Conservation (phyloP, 1,284 basidiomycete genomes). For the Ceratobasidium sp. region DNA sequence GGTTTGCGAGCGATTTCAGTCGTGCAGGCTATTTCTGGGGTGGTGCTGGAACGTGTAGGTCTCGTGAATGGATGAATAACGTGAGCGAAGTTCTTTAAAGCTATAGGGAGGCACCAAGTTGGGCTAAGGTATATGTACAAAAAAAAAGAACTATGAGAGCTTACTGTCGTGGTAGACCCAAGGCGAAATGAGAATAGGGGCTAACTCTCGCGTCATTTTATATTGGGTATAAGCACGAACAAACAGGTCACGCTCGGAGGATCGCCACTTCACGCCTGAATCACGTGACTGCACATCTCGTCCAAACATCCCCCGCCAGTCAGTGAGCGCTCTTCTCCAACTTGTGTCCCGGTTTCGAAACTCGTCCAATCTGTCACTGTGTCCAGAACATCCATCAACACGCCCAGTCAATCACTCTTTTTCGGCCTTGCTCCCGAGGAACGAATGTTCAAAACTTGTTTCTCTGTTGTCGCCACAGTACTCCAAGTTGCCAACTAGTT, state of each 20-base stretch:
- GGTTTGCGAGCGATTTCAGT: constrained; percentile 22
- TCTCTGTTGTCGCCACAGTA: not conserved
- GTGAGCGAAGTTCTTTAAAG: not conserved
- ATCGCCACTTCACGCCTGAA: not conserved
- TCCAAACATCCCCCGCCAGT: constrained; percentile 35
- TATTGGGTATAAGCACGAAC: constrained; percentile 14
- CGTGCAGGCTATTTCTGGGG: constrained; percentile 16
- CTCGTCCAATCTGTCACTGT: too few relatives aligned
- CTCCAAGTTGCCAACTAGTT: not conserved
- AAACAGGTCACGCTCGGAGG: constrained; percentile 14
- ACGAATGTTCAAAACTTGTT: not conserved
- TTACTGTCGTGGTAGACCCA: not conserved
- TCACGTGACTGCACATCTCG: constrained; percentile 14
- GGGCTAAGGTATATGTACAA: not conserved
- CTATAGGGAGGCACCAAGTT: not conserved
- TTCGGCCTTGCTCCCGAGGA: too few relatives aligned
- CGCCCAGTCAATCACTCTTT: too few relatives aligned
- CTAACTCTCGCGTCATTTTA: constrained; percentile 32
- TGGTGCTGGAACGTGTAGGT: constrained; percentile 12
- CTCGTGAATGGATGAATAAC: constrained; percentile 4
- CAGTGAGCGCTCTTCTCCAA: not conserved
- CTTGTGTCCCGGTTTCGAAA: not conserved
- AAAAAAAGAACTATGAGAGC: not conserved
- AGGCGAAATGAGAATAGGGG: constrained; percentile 36
- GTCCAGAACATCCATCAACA: too few relatives aligned